Evolutionary conservation across 2,329 filamentous ascomycete genomes (phyloP).

Genomic region (Alternaria arborescens): DNA sequence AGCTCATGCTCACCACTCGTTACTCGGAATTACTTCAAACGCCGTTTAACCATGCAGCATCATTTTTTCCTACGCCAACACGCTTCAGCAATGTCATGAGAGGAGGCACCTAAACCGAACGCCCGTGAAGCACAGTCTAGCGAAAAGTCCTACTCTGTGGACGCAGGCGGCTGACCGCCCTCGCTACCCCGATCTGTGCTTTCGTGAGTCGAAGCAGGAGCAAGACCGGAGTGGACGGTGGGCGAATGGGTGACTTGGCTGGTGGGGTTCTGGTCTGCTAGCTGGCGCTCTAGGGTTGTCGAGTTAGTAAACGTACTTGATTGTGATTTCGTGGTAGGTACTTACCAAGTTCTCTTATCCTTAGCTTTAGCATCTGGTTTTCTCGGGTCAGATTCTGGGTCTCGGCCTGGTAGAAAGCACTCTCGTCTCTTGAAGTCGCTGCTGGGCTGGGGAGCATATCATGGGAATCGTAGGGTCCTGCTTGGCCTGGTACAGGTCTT

Average conservation of each 20-base stretch:
- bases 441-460: slow-evolving; percentile 67
- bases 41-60: neutral
- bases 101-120: slow-evolving; percentile 5
- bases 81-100: slow-evolving; percentile 1
- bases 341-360: slow-evolving; percentile 76
- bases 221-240: slow-evolving; percentile 37
- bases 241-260: slow-evolving; percentile 45
- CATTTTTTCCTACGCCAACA: slow-evolving; percentile 2
- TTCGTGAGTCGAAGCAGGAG: slow-evolving; percentile 30
- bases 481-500: slow-evolving; percentile 63
- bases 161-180: slow-evolving; percentile 4
- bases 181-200: slow-evolving; percentile 12
- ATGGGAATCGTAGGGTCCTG: slow-evolving; percentile 58
- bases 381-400: slow-evolving; percentile 79
- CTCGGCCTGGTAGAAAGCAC: slow-evolving; percentile 82
- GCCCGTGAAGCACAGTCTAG: slow-evolving; percentile 2
- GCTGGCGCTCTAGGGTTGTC: slow-evolving; percentile 43
- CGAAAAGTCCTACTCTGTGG: slow-evolving; percentile 9
- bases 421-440: slow-evolving; percentile 67
- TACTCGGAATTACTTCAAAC: neutral
- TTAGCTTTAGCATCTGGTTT: slow-evolving; percentile 81
- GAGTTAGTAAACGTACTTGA: slow-evolving; percentile 5
- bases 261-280: slow-evolving; percentile 44
- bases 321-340: neutral
- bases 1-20: neutral